Evolutionary conservation across 1,284 basidiomycete species (phyloP), one percentile per base, ranked within the genome.

Genomic region (Grifola frondosa): DNA sequence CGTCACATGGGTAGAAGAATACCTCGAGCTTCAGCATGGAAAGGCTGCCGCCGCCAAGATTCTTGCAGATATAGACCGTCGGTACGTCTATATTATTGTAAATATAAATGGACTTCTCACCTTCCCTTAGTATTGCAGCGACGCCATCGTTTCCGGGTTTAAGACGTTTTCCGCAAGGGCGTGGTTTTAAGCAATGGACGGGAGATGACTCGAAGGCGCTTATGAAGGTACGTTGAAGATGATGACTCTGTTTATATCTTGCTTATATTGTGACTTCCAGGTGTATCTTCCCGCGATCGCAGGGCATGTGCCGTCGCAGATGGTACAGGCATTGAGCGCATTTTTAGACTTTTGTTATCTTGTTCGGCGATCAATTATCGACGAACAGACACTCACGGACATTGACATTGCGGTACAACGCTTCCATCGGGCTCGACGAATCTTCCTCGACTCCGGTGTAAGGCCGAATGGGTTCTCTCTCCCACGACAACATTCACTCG

Each of bases 131-230:
- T 1, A 7, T 55, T 34, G 46, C 45, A 8, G 37, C 37, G 0
- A 51, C 32, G 0, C 45, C 53, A 1, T 1, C 30, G 5, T 57
- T 56, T 22, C 40, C 48, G 7, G 56, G 52, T 4, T 35, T 57
- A 1, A 38, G 47, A 3, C 46, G 43, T 2, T 57, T 57, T 29
- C 43, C 35, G 0, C 10, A 57, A 15, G 48, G 56, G 0, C 30
- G 46, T 1, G 40, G 36, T 21, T 58, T 56, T 23, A 42, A 46
- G 11, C 53, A 57, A 19, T 57, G 56, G 56, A 57, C 54, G 1
- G 56, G 56, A 0, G 31, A 58, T 20, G 48, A 56, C 21, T 54
- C 52, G 1, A 54, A 54, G 23, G 56, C 48, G 0, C 15, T 58
- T 3, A 57, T 57, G 56, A 57, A 55, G 48, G 53, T 50, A 16